A percentile compares a stretch with the other conserved stretches of the same genome.
These are phyloP conservation scores for Ambrosiella xylebori DNA, from an alignment of 2,329 filamentous ascomycete species.

Conservation along the genomic window DNA sequence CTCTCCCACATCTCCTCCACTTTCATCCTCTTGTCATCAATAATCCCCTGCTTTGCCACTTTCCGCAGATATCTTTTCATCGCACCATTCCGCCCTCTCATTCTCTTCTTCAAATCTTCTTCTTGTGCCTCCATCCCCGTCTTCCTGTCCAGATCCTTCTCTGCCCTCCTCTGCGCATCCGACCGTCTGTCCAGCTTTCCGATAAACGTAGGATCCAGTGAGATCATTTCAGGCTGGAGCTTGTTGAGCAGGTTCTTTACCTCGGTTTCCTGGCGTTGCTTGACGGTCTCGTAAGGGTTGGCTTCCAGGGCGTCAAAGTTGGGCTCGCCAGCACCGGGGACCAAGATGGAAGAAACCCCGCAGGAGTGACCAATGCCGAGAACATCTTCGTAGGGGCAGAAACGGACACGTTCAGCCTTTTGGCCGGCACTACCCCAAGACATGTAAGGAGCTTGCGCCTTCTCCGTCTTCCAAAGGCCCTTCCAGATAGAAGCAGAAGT, in stretches of 20 bases:
- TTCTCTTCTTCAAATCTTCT: slow-evolving; percentile 55
- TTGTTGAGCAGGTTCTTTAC: slow-evolving; percentile 86
- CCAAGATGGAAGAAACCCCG: slow-evolving; percentile 77
- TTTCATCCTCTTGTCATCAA: slow-evolving; percentile 83
- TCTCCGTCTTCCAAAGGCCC: slow-evolving; percentile 67
- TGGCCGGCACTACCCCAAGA: slow-evolving; percentile 77
- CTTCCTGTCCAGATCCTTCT: slow-evolving; percentile 63
- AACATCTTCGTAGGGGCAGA: slow-evolving; percentile 92
- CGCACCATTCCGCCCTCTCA: slow-evolving; percentile 76
- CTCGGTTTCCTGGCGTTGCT: slow-evolving; percentile 84
- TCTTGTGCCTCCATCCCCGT: slow-evolving; percentile 30
- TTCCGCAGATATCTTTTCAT: slow-evolving; percentile 79
- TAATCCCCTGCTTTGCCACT: slow-evolving; percentile 80
- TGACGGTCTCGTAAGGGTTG: slow-evolving; percentile 87
- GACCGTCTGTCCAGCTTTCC: slow-evolving; percentile 72
- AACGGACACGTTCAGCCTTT: slow-evolving; percentile 61
- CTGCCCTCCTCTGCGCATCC: slow-evolving; percentile 57
- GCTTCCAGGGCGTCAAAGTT: slow-evolving; percentile 89
- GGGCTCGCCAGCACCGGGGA: slow-evolving; percentile 88
- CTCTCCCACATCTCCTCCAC: slow-evolving; percentile 69
- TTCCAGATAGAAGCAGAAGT: slow-evolving; percentile 84
- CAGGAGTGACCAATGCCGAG: slow-evolving; percentile 69
- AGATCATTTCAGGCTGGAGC: slow-evolving; percentile 91
- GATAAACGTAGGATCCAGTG: slow-evolving; percentile 79
- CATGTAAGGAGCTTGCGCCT: slow-evolving; percentile 81